Evolutionary conservation across 225 moss, liverwort and hornwort genomes (phyloP).

Genomic region (Straminergon stramineum): DNA sequence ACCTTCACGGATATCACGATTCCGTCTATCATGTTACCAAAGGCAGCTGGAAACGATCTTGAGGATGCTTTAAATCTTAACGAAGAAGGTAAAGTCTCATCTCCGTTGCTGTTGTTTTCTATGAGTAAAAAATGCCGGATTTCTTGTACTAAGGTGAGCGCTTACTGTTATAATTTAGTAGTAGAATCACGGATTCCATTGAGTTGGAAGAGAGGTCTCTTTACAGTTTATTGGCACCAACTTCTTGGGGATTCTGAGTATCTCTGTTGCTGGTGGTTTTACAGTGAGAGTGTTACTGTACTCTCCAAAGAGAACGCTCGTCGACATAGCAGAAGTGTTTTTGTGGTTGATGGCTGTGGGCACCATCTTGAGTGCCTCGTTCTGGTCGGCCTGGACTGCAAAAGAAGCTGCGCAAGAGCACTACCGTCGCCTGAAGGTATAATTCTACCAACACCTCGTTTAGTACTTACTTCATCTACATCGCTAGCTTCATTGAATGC

Average conservation of each 20-base stretch:
- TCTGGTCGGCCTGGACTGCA: constrained; percentile 96
- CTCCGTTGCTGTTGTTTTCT: neutral
- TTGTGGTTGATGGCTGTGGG: constrained; percentile 98
- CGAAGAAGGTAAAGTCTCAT: constrained; percentile 28
- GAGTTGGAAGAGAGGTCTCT: neutral
- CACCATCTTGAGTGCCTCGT: constrained; percentile 95
- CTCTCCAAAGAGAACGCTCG: constrained; percentile 73
- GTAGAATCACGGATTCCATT: neutral
- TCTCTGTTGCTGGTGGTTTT: neutral
- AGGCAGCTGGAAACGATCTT: constrained; percentile 57
- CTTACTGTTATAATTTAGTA: neutral
- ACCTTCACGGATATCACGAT: constrained; percentile 74
- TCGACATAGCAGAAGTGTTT: constrained; percentile 95
- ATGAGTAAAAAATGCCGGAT: neutral
- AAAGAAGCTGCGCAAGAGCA: constrained; percentile 93
- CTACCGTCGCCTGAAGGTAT: constrained; percentile 79
- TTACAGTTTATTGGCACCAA: neutral
- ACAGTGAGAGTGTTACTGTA: constrained; percentile 67
- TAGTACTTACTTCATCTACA: neutral
- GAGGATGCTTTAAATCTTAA: constrained; percentile 34
- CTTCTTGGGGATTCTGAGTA: neutral
- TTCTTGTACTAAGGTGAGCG: neutral
- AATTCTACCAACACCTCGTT: neutral
- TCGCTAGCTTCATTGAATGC: neutral
- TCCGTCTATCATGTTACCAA: constrained; percentile 80